Percentiles rank a stretch among this genome's conserved stretches.
Evolutionary conservation across 2,329 filamentous ascomycete genomes (phyloP).

Genomic region (Colletotrichum lindemuthianum): DNA sequence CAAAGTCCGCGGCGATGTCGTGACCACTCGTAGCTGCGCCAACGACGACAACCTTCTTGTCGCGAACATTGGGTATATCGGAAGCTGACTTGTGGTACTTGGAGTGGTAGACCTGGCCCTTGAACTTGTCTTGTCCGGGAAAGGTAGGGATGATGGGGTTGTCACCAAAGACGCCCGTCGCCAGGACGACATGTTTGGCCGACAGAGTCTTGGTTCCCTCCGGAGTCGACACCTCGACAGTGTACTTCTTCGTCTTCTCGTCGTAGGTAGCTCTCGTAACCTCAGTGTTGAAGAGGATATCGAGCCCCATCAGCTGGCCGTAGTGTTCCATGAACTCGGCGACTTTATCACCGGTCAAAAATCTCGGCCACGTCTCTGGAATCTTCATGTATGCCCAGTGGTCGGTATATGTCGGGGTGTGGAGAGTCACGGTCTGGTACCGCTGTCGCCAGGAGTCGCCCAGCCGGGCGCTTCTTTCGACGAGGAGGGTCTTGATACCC

Average conservation of each 20-base stretch:
- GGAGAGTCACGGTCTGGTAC: constrained; percentile 47
- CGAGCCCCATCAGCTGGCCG: constrained; percentile 58
- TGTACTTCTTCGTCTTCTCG: constrained; percentile 49
- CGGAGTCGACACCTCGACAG: constrained; percentile 43
- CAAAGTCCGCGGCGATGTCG: constrained; percentile 61
- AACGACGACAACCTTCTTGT: constrained; percentile 58
- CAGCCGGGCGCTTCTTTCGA: constrained; percentile 55
- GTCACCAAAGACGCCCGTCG: constrained; percentile 56
- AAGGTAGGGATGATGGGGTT: constrained; percentile 51
- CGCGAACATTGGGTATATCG: constrained; percentile 38
- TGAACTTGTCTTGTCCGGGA: constrained; percentile 50
- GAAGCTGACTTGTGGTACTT: constrained; percentile 52
- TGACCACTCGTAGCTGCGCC: constrained; percentile 61
- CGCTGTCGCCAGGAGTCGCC: constrained; percentile 62
- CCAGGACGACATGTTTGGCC: constrained; percentile 58
- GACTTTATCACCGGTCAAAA: constrained; percentile 57
- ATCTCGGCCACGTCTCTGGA: constrained; percentile 40
- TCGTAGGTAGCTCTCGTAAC: constrained; percentile 52
- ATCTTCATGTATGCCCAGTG: constrained; percentile 41
- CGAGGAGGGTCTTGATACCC: constrained; percentile 46
- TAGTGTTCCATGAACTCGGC: constrained; percentile 60
- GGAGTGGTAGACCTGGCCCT: constrained; percentile 55
- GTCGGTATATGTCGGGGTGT: constrained; percentile 40
- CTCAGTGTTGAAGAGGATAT: constrained; percentile 53
- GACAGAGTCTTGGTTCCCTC: constrained; percentile 41